Base-by-base conservation (phyloP, 345 rosid genomes). In the Ricinus communis region DNA sequence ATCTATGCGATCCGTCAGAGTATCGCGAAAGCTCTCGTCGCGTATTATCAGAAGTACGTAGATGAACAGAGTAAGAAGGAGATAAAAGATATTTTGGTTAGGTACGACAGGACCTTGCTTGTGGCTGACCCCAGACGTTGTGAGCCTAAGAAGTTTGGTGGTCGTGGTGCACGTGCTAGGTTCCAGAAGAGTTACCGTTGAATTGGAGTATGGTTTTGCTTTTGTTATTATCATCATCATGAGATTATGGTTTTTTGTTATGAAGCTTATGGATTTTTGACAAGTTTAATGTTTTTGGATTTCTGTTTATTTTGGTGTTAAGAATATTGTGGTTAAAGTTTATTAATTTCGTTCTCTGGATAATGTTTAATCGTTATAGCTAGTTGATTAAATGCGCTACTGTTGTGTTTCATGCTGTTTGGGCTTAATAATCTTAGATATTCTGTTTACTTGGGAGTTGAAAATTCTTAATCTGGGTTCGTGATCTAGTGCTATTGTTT, bases 61-160 rank as follows among this genome's bases (percentile, higher is more conserved):
- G 97, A 91, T 41, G 97, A 91, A 80, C 94, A 87, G 79, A 82
- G 87, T 58, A 91, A 91, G 87, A 89, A 89, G 83, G 97, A 91
- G 85, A 87, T 91, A 1, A 91, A 89, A 76, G 97, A 91, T 45
- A 86, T 89, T 24, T 67, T 91, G 74, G 84, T 86, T 21, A 84
- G 94, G 74, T 91, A 88, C 38, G 96, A 91, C 8, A 75, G 96
- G 83, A 91, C 96, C 58, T 80, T 91, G 15, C 93, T 91, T 0
- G 96, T 91, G 0, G 93, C 96, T 0, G 96, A 91, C 74, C 96
- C 93, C 3, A 82, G 96, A 68, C 70, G 93, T 64, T 91, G 96
- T 65, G 96, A 91, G 92, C 89, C 96, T 0, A 91, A 91, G 93
- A 91, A 91, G 86, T 91, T 91, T 11, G 96, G 96, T 56, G 96